A percentile compares a stretch with the other conserved stretches of the same genome.
Conservation (phyloP, 1,284 basidiomycete species). For the Xerocomus minutiporus region DNA sequence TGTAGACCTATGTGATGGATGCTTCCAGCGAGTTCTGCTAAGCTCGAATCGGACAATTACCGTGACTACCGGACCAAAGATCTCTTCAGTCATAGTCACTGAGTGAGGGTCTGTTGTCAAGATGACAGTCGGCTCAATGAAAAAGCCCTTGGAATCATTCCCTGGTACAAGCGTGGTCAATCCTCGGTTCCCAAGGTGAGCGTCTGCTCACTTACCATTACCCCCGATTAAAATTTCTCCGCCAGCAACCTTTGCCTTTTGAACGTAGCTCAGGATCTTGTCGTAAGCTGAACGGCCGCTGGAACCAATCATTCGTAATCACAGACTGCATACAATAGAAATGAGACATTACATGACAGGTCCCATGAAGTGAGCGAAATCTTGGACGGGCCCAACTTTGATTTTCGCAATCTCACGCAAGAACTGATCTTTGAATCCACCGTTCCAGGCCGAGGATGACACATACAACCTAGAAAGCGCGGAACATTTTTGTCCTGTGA, state of each 20-base stretch:
- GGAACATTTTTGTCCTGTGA: conserved; percentile 89
- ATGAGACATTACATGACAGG: conserved; percentile 77
- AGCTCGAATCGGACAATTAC: conserved; percentile 39
- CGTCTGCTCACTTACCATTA: conserved; percentile 44
- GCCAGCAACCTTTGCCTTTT: conserved; percentile 85
- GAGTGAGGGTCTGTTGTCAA: conserved; percentile 89
- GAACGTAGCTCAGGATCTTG: conserved; percentile 81
- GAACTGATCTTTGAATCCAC: conserved; percentile 82
- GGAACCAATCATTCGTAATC: conserved; percentile 4
- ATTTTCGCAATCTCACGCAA: conserved; percentile 77
- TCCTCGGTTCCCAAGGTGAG: not conserved
- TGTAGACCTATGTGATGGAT: conserved; percentile 55
- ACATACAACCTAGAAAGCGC: conserved; percentile 92
- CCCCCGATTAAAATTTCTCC: conserved; percentile 89
- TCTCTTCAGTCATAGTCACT: conserved; percentile 91
- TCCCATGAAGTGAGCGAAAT: conserved; percentile 89
- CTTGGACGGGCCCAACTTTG: conserved; percentile 75
- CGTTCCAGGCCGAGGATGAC: conserved; percentile 80
- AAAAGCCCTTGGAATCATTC: conserved; percentile 92
- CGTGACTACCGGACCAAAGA: conserved; percentile 96
- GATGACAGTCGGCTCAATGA: conserved; percentile 92
- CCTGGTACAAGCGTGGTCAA: conserved; percentile 28
- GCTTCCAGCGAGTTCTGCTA: conserved; percentile 6
- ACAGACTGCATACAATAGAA: not conserved
- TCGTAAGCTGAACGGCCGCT: conserved; percentile 84